Evolutionary conservation across 495 filamentous ascomycete genomes (phyloP), one percentile per base, ranked within the genome.

Genomic region (Hypoxylon subgilvum): DNA sequence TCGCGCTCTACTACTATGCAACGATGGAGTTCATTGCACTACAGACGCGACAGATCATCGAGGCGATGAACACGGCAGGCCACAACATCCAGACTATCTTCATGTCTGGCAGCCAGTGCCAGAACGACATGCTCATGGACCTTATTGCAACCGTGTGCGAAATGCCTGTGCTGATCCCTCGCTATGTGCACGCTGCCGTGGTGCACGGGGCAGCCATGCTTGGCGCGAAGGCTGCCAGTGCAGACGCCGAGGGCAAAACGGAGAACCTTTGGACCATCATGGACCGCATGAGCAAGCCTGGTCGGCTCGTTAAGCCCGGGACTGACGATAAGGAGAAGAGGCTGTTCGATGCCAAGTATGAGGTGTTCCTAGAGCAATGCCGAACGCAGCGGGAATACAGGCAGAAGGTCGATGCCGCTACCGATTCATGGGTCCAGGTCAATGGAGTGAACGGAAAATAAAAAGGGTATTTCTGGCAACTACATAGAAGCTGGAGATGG

Each of bases 81-180:
- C 94, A 97, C 70, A 72, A 76, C 36, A 93, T 97, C 72, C 82
- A 77, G 38, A 93, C 89, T 43, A 96, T 98, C 72, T 98, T 97
- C 81, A 96, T 98, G 94, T 95, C 89, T 13, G 94, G 94, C 52
- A 92, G 89, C 17, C 94, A 97, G 68, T 98, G 94, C 77, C 92
- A 96, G 72, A 98, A 98, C 70, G 83, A 86, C 19, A 87, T 98
- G 47, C 78, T 98, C 21, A 93, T 97, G 82, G 76, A 84, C 13
- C 86, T 97, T 27, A 90, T 97, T 51, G 92, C 94, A 3, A 90
- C 92, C 5, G 90, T 87, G 6, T 96, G 92, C 70, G 84, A 85
- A 43, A 91, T 94, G 84, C 93, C 92, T 4, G 94, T 97, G 28
- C 72, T 95, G 22, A 93, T 96, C 42, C 94, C 94, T 3, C 82